A percentile compares a stretch with the other conserved stretches of the same genome.
Evolutionary conservation across 257 asterid species (phyloP).

Genomic region (Solanum piurae): DNA sequence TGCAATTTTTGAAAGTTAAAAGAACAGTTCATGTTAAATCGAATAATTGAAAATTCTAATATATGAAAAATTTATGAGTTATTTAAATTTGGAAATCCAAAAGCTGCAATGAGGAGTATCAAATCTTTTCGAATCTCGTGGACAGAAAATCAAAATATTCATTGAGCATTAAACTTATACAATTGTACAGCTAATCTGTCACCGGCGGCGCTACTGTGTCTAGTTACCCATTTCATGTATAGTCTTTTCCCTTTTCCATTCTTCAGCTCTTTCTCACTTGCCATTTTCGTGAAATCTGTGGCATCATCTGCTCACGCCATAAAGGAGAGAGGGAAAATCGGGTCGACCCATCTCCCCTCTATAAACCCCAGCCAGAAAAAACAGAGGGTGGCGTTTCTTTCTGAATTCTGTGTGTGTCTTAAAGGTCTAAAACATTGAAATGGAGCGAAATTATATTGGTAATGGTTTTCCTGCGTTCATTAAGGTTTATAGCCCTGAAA

Average conservation of each 20-base stretch:
- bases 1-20: too few species aligned
- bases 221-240: background rate
- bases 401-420: background rate
- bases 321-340: background rate
- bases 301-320: background rate
- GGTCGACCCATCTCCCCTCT: background rate
- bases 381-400: background rate
- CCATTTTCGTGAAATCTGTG: background rate
- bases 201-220: background rate
- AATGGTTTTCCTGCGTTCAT: background rate
- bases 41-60: background rate
- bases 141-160: background rate
- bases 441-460: background rate
- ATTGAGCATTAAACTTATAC: too few species aligned
- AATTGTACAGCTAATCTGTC: background rate
- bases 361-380: background rate
- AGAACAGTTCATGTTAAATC: too few species aligned
- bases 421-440: background rate
- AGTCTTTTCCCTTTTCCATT: background rate
- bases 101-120: background rate
- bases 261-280: background rate
- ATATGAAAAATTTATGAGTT: background rate
- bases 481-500: background rate
- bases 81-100: background rate
- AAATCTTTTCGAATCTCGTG: background rate